A percentile compares a stretch with the other conserved stretches of the same genome.
Conservation (phyloP, 805 yeast species). For the Nakazawaea sp. region DNA sequence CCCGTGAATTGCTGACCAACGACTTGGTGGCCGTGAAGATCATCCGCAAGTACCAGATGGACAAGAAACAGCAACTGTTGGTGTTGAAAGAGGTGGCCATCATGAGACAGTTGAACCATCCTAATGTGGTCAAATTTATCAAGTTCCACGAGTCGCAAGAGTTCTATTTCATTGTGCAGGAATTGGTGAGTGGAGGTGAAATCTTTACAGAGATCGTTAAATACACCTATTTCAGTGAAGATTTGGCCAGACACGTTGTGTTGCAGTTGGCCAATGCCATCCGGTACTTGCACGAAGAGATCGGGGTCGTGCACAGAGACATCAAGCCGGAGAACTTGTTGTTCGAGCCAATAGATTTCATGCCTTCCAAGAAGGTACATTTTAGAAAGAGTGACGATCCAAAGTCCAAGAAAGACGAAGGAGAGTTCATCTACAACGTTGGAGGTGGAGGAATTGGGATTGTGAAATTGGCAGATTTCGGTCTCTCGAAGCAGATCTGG, state of each 20-base stretch:
- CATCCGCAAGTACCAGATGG: conserved; percentile 55
- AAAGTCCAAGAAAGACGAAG: conserved; percentile 74
- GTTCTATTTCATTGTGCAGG: conserved; percentile 59
- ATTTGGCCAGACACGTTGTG: conserved; percentile 65
- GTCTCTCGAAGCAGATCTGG: conserved; percentile 86
- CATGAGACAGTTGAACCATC: conserved; percentile 58
- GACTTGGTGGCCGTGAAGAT: conserved; percentile 66
- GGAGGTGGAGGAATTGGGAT: conserved; percentile 93
- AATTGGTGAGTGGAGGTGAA: conserved; percentile 73
- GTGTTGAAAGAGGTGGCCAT: conserved; percentile 68
- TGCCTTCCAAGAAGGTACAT: conserved; percentile 26
- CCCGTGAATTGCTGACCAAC: conserved; percentile 38
- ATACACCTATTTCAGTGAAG: conserved; percentile 69
- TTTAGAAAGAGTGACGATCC: conserved; percentile 65
- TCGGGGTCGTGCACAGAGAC: conserved; percentile 72
- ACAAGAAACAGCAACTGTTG: conserved; percentile 42
- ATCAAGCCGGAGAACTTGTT: conserved; percentile 76
- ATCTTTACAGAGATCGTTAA: conserved; percentile 74
- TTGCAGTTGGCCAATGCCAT: conserved; percentile 66
- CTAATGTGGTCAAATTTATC: conserved; percentile 51
- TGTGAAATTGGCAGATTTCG: conserved; percentile 93
- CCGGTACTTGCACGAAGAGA: conserved; percentile 62
- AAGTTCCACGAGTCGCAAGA: conserved; percentile 43
- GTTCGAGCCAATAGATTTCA: conserved; percentile 47
- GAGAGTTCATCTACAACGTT: conserved; percentile 66